Base-by-base conservation (phyloP, 257 asterid genomes). In the Thymus mandschuricus region DNA sequence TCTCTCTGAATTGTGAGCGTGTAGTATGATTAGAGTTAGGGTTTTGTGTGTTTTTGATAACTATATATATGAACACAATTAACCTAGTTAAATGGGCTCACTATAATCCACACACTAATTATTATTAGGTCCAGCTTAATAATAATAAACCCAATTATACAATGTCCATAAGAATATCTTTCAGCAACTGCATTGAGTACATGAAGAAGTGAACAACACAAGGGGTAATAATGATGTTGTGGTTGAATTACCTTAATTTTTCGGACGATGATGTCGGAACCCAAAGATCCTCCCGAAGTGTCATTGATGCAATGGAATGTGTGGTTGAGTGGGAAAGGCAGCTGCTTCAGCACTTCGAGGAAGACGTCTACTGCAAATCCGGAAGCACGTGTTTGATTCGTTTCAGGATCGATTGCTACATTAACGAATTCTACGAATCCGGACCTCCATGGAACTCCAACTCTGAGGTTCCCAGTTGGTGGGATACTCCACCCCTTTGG, bases 401-500 rank as follows among this genome's bases (percentile, higher is more conserved):
- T 21, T 21, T 21, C 7, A 27, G 73, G 76, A 63, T 85, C 84
- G 27, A 34, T 4, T 1, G 27, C 28, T 12, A 71, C 46, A 5
- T 70, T 13, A 15, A 83, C 83, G 54, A 87, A 87, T 49, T 85
- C 84, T 1, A 9, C 58, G 74, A 66, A 85, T 61, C 83, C 89
- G 27, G 10, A 0, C 66, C 69, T 80, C 59, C 71, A 28, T 5
- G 90, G 91, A 40, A 87, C 74, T 70, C 82, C 89, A 11, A 87
- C 74, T 73, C 57, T 74, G n/a, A 85, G 78, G 13, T 13, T 74
- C 41, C 80, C 75, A 0, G 48, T 66, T 50, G 65, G 12, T 12
- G 84, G 73, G 33, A 78, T 62, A 10, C 78, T 9, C 88, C 86
- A 79, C 49, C 86, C 84, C 60, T 55, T 67, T 46, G 89, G 94